These are phyloP conservation scores for Phytophthora citricola DNA, from an alignment of 352 stramenopile genomes.

Conservation along the genomic window DNA sequence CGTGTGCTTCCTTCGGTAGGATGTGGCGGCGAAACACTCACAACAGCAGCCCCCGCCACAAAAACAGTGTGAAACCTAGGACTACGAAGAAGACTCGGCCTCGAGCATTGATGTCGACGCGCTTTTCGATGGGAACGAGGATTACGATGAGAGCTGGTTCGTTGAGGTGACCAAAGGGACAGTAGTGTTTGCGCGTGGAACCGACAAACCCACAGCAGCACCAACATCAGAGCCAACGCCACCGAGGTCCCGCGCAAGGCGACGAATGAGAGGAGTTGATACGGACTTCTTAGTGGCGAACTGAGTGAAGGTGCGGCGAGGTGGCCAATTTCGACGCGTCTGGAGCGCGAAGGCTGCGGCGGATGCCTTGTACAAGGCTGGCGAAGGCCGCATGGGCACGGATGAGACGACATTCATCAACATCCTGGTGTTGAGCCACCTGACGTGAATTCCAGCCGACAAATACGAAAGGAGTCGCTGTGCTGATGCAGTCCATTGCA, in stretches of 20 bases:
- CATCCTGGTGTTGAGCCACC: conserved; percentile 40
- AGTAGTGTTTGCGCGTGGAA: conserved; percentile 25
- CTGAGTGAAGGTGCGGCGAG: conserved; percentile 54
- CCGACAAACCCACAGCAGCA: conserved; percentile 20
- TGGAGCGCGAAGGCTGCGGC: conserved; percentile 47
- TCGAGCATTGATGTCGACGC: conserved; percentile 16
- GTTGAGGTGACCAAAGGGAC: conserved; percentile 35
- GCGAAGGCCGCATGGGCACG: conserved; percentile 66
- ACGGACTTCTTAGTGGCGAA: conserved; percentile 30
- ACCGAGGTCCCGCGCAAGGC: too few species aligned
- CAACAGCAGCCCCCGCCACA: conserved; percentile 10
- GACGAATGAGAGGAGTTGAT: too few species aligned
- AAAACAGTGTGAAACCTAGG: conserved; percentile 34
- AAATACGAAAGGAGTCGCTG: too few species aligned
- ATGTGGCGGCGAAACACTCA: conserved; percentile 15
- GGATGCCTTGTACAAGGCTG: conserved; percentile 66
- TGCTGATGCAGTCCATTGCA: too few species aligned
- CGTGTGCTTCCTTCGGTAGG: conserved; percentile 35
- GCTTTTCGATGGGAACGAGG: conserved; percentile 29
- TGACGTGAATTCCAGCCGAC: too few species aligned
- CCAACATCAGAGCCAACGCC: conserved; percentile 21
- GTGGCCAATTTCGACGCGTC: conserved; percentile 52
- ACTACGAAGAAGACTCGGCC: conserved; percentile 20
- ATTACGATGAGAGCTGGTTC: conserved; percentile 40
- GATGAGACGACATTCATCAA: conserved; percentile 66